phyloP scores from a whole-genome alignment of 371 early-diverging fungal species.

The Apophysomyces elegans region DNA sequence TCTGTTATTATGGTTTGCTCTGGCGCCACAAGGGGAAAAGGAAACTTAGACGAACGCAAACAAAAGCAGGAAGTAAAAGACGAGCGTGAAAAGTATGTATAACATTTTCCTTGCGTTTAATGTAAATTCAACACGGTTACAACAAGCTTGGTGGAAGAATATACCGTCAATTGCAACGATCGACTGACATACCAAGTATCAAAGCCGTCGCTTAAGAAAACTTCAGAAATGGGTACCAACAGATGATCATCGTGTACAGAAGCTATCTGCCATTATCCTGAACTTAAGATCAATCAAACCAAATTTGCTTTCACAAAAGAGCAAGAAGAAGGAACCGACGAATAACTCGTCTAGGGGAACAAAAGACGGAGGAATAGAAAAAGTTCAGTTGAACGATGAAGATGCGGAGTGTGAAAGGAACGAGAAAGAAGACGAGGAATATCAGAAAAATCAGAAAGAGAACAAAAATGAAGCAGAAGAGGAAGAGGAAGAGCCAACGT shows the following conservation, averaged over 20 bases:
- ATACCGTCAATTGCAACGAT: not conserved
- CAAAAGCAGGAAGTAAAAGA: not conserved
- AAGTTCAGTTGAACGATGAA: not conserved
- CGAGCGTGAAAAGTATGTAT: not conserved
- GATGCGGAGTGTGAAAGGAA: conserved; percentile 1
- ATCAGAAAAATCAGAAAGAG: too few relatives aligned
- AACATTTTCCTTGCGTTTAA: not conserved
- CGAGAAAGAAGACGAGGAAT: not conserved
- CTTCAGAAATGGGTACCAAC: too few relatives aligned
- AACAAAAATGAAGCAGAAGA: too few relatives aligned
- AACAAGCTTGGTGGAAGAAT: not conserved
- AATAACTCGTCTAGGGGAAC: not conserved
- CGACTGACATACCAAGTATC: not conserved
- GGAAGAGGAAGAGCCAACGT: too few relatives aligned
- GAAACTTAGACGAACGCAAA: not conserved
- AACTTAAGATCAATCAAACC: not conserved
- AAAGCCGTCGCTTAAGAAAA: too few relatives aligned
- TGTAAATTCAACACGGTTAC: not conserved
- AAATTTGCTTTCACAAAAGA: not conserved
- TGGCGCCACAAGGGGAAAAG: not conserved
- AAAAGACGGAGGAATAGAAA: not conserved
- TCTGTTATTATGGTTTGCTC: not conserved
- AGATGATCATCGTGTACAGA: too few relatives aligned
- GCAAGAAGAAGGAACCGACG: not conserved
- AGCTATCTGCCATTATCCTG: too few relatives aligned